Conservation (phyloP, 192 early-diverging fungal genomes). For the Coemansia sp. region DNA sequence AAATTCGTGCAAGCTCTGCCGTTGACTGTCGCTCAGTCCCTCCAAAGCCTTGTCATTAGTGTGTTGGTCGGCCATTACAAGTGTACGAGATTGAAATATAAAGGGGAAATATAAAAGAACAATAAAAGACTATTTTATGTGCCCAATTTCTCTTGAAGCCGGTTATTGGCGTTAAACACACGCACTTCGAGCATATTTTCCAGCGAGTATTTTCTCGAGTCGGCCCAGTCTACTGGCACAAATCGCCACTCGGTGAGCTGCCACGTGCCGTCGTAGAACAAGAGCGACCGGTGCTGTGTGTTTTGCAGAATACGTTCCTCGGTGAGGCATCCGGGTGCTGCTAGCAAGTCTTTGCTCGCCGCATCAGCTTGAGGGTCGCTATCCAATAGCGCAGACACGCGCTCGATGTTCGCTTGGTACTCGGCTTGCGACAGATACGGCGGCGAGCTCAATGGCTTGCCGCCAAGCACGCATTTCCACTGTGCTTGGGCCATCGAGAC, state of each 20-base stretch:
- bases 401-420: constrained; percentile 18
- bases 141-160: constrained; percentile 23
- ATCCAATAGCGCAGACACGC: background rate
- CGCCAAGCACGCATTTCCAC: constrained; percentile 56
- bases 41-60: constrained; percentile 11
- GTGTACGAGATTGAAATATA: too few relatives aligned
- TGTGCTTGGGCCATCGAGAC: constrained; percentile 44
- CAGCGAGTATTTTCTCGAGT: constrained; percentile 66
- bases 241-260: constrained; percentile 42
- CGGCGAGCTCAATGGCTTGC: constrained; percentile 33
- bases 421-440: constrained; percentile 30
- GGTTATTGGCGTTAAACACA: constrained; percentile 57
- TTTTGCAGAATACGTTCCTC: constrained; percentile 25
- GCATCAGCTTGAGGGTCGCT: background rate
- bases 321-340: constrained; percentile 15
- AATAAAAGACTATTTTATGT: constrained; percentile 3
- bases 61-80: background rate
- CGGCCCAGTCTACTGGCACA: constrained; percentile 47
- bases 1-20: constrained; percentile 28
- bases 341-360: constrained; percentile 1
- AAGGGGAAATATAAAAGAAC: background rate
- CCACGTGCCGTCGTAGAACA: constrained; percentile 32
- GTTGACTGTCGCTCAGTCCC: constrained; percentile 26
- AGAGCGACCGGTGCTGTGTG: constrained; percentile 27
- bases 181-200: constrained; percentile 63